These are phyloP conservation scores for Gomphus sp. DNA, from an alignment of 1,284 basidiomycete species.

Conservation along the genomic window DNA sequence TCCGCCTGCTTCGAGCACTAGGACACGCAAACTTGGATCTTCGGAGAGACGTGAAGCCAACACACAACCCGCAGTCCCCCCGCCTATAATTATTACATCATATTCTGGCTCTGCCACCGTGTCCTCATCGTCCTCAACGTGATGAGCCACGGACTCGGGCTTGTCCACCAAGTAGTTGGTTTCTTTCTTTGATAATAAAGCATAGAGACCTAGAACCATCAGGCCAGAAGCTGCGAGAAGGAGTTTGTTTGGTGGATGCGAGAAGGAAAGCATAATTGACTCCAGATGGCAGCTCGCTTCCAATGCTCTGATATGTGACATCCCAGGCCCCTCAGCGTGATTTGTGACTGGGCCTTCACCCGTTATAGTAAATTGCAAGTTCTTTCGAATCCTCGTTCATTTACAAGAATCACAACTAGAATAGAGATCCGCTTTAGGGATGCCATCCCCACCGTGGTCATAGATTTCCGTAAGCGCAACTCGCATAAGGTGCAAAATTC, in stretches of 20 bases:
- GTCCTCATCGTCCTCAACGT: not conserved
- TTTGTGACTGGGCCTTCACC: too few species aligned
- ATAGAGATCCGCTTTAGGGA: too few species aligned
- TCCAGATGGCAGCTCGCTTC: too few species aligned
- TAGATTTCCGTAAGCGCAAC: too few species aligned
- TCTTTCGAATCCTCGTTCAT: too few species aligned
- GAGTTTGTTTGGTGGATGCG: not conserved
- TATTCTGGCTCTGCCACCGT: conserved; percentile 21
- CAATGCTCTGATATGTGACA: too few species aligned
- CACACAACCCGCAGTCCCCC: conserved; percentile 67
- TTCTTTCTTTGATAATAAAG: not conserved
- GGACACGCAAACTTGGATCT: conserved; percentile 55
- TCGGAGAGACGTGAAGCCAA: conserved; percentile 66
- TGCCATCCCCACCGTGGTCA: too few species aligned
- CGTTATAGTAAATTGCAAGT: too few species aligned
- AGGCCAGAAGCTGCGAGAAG: not conserved
- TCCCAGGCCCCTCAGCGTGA: too few species aligned
- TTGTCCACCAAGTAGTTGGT: not conserved
- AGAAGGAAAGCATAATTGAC: not conserved
- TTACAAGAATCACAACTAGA: too few species aligned
- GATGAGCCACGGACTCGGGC: not conserved
- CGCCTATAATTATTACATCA: conserved; percentile 53
- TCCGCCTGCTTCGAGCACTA: conserved; percentile 65
- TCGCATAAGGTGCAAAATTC: too few species aligned
- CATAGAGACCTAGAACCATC: not conserved